phyloP scores from a whole-genome alignment of 108 stramenopile species.

The Pseudonitzschia delicatissima region DNA sequence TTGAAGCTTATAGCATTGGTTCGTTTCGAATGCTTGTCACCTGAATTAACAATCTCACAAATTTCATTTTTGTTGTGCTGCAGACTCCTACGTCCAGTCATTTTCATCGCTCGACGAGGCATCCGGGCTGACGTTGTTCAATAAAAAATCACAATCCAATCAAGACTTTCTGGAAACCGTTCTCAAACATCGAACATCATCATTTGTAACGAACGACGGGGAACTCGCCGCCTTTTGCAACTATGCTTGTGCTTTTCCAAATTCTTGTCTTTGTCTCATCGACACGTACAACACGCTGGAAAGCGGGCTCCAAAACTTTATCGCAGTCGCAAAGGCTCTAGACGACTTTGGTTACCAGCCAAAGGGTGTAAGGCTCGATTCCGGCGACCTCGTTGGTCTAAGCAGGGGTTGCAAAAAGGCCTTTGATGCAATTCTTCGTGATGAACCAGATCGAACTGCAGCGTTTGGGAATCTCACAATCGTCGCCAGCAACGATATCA shows the following conservation, averaged over 20 bases:
- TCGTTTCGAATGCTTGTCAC: too few relatives aligned
- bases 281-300: slow-evolving; percentile 97
- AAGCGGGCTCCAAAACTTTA: slow-evolving; percentile 92
- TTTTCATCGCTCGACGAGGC: slow-evolving; percentile 80
- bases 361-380: slow-evolving; percentile 91
- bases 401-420: slow-evolving; percentile 54
- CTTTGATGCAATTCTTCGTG: slow-evolving; percentile 39
- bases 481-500: slow-evolving; percentile 97
- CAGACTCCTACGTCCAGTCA: slow-evolving; percentile 89
- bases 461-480: slow-evolving; percentile 75
- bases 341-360: slow-evolving; percentile 88
- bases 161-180: slow-evolving; percentile 49
- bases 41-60: too few relatives aligned
- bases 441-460: neutral
- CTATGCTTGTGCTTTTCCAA: slow-evolving; percentile 93
- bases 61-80: too few relatives aligned
- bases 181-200: slow-evolving; percentile 50
- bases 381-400: slow-evolving; percentile 92
- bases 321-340: slow-evolving; percentile 86
- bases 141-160: slow-evolving; percentile 26
- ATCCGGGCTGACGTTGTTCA: slow-evolving; percentile 34
- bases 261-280: slow-evolving; percentile 90
- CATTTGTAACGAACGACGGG: slow-evolving; percentile 77
- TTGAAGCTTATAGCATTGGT: too few relatives aligned
- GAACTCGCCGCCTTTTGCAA: slow-evolving; percentile 97